Evolutionary conservation across 2,329 filamentous ascomycete species (phyloP).

Genomic region (Colletotrichum lentis): DNA sequence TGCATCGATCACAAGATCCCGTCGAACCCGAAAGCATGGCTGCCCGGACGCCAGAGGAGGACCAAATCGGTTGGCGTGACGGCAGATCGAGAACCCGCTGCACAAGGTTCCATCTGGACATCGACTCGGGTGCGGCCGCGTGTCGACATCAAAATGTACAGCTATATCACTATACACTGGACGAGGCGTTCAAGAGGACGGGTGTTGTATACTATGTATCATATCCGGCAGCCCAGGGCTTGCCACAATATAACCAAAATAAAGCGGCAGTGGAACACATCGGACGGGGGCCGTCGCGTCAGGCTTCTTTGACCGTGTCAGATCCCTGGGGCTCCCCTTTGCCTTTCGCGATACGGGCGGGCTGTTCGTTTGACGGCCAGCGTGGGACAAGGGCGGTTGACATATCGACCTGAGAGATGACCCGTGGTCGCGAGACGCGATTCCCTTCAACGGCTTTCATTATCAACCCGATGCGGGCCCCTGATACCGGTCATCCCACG

Average conservation of each 20-base stretch:
- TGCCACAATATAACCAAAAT: conserved; percentile 5
- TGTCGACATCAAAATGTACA: conserved; percentile 1
- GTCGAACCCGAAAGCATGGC: neutral
- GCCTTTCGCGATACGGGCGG: neutral
- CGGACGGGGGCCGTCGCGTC: too few relatives aligned
- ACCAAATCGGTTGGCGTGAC: neutral
- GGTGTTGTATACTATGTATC: conserved; percentile 33
- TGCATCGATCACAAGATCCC: neutral
- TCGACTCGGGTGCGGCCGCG: neutral
- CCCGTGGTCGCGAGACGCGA: neutral
- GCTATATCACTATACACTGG: conserved; percentile 9
- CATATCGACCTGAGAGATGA: neutral
- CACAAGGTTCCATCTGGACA: too few relatives aligned
- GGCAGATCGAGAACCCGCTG: neutral
- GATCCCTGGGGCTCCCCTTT: neutral
- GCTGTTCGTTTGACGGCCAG: neutral
- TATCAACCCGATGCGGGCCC: too few relatives aligned
- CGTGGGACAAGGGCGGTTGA: neutral
- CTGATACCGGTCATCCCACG: too few relatives aligned
- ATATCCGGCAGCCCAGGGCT: conserved; percentile 16
- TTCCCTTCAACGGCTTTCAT: too few relatives aligned
- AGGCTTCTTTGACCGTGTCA: neutral
- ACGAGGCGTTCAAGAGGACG: conserved; percentile 31
- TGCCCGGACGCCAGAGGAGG: neutral
- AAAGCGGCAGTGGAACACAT: neutral